Percentiles rank a stretch among this genome's conserved stretches.
These are phyloP conservation scores for Fusarium metavorans DNA, from an alignment of 2,329 filamentous ascomycete genomes.

Conservation along the genomic window DNA sequence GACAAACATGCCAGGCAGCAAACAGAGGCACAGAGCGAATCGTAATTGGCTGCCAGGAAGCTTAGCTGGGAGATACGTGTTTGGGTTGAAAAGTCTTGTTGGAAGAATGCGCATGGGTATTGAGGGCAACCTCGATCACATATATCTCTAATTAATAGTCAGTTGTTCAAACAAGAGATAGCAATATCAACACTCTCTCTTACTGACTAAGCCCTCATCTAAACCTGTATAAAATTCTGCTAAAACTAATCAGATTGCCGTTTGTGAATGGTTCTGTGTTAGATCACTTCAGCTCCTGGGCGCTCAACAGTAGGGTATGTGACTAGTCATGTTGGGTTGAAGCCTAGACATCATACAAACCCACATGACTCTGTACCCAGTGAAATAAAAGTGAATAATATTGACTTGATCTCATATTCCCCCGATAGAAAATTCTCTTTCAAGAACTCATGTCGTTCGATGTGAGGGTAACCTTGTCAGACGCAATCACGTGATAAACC, in stretches of 20 bases:
- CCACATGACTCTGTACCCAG: background rate
- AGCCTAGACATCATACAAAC: background rate
- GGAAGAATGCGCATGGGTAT: background rate
- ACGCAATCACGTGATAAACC: background rate
- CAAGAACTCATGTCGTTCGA: background rate
- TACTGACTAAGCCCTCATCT: background rate
- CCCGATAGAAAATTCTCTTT: background rate
- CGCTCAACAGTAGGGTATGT: background rate
- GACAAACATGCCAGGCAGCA: background rate
- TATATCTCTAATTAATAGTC: background rate
- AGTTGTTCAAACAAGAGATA: background rate
- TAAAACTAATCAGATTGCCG: background rate
- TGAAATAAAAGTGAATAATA: background rate
- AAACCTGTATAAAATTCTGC: rapidly evolving
- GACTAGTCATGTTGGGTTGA: background rate
- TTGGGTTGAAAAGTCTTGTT: background rate
- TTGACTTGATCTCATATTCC: no score
- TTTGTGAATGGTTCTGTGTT: background rate
- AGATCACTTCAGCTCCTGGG: background rate
- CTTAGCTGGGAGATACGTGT: background rate
- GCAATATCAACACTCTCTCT: background rate
- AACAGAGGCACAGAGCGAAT: background rate
- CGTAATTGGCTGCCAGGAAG: background rate
- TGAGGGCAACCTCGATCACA: no score
- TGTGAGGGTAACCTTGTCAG: background rate